Percentiles rank a stretch among this genome's conserved stretches.
Conservation (phyloP, 1,284 basidiomycete species). For the Pseudozyma tsukubaensis region DNA sequence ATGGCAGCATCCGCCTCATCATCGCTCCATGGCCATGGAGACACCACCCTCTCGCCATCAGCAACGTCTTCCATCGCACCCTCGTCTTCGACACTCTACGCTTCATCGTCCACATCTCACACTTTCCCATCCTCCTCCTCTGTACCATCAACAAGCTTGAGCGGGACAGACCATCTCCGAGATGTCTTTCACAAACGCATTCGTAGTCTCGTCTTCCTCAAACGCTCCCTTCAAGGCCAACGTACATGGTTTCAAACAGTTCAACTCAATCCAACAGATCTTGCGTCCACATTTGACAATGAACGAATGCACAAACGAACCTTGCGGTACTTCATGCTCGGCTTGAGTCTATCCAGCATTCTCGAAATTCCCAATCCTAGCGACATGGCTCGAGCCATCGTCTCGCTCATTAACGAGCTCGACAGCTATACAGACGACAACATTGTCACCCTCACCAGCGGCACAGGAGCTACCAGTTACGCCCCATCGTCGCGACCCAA, state of each 20-base stretch:
- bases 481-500: conserved; percentile 27
- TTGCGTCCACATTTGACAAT: conserved; percentile 41
- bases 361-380: conserved; percentile 38
- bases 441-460: conserved; percentile 26
- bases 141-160: conserved; percentile 9
- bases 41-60: conserved; percentile 16
- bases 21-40: conserved; percentile 5
- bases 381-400: conserved; percentile 48
- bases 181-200: conserved; percentile 50
- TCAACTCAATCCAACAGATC: conserved; percentile 28
- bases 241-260: conserved; percentile 50
- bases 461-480: conserved; percentile 13
- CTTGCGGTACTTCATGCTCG: conserved; percentile 42
- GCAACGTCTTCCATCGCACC: conserved; percentile 13
- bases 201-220: conserved; percentile 43
- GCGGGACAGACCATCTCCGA: conserved; percentile 27
- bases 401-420: conserved; percentile 52
- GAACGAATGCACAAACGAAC: conserved; percentile 55
- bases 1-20: conserved; percentile 25
- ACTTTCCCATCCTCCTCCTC: not conserved
- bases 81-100: conserved; percentile 13
- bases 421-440: conserved; percentile 45
- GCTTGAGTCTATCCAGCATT: conserved; percentile 48
- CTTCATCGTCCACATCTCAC: conserved; percentile 9
- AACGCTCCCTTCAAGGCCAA: conserved; percentile 37